Evolutionary conservation across 2,329 filamentous ascomycete species (phyloP).

Genomic region (Fusarium tjaetaba): DNA sequence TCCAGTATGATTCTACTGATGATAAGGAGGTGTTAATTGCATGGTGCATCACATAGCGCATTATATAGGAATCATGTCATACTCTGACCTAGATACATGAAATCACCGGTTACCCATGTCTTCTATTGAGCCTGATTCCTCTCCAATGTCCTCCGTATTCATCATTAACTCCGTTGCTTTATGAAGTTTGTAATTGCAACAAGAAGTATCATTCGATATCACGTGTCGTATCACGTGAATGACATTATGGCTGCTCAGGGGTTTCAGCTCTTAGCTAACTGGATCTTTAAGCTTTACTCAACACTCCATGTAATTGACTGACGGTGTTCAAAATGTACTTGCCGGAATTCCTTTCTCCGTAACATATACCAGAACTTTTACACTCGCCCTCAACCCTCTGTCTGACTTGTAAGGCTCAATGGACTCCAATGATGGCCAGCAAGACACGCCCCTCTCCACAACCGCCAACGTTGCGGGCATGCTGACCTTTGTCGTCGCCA

Average conservation of each 20-base stretch:
- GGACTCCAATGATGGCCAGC: constrained; percentile 38
- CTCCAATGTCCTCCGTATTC: neutral
- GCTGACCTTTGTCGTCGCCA: constrained; percentile 59
- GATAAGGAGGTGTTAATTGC: constrained; percentile 18
- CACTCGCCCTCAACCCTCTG: too few relatives aligned
- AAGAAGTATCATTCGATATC: neutral
- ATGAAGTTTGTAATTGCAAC: neutral
- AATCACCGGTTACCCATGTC: neutral
- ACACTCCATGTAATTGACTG: neutral
- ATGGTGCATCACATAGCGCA: constrained; percentile 20
- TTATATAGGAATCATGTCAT: constrained; percentile 11
- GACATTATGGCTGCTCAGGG: neutral
- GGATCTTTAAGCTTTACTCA: neutral
- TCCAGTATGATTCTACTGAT: constrained; percentile 23
- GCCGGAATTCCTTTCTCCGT: neutral
- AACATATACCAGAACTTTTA: neutral
- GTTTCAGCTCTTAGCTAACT: neutral
- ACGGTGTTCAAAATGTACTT: neutral
- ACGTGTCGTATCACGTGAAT: constrained; percentile 21
- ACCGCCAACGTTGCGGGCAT: constrained; percentile 57
- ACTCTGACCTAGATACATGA: neutral
- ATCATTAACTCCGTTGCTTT: neutral
- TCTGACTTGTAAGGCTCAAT: constrained; percentile 20
- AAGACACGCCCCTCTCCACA: constrained; percentile 57
- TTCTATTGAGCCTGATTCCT: neutral